Evolutionary conservation across 2,329 filamentous ascomycete species (phyloP).

Genomic region (Botrytis medusae): DNA sequence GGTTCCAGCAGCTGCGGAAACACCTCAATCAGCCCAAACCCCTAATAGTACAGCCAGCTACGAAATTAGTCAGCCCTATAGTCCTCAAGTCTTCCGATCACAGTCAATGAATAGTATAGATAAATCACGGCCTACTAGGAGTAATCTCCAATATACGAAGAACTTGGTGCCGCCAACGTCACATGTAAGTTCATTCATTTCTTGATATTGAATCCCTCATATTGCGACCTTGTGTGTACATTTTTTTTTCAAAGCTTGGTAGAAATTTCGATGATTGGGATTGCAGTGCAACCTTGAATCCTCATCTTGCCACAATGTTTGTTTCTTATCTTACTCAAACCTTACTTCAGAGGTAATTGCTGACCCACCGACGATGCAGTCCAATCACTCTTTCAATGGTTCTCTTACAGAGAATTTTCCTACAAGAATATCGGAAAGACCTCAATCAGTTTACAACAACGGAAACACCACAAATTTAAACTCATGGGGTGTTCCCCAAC

Average conservation of each 20-base stretch:
- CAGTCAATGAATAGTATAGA: constrained; percentile 22
- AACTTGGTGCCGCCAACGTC: constrained; percentile 18
- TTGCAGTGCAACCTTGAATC: not conserved
- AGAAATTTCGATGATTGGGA: not conserved
- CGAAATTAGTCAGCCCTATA: constrained; percentile 29
- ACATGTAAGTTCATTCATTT: not conserved
- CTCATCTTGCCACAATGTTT: not conserved
- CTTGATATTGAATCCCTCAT: not conserved
- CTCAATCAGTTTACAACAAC: not conserved
- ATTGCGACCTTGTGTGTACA: not conserved
- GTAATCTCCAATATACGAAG: constrained; percentile 22
- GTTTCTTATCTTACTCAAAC: not conserved
- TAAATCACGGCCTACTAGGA: constrained; percentile 14
- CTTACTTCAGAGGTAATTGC: not conserved
- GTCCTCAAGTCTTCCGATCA: constrained; percentile 29
- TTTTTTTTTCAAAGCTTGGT: not conserved
- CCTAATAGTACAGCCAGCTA: constrained; percentile 33
- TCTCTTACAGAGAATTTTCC: constrained; percentile 3
- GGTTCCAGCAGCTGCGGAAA: constrained; percentile 29
- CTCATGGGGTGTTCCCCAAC: constrained; percentile 9
- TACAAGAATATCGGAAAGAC: constrained; percentile 11
- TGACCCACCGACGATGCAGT: not conserved
- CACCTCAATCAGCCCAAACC: constrained; percentile 31
- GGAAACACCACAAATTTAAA: not conserved
- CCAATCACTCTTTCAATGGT: constrained; percentile 16